Conservation (phyloP, 129 eudicot species). For the Silybum marianum region DNA sequence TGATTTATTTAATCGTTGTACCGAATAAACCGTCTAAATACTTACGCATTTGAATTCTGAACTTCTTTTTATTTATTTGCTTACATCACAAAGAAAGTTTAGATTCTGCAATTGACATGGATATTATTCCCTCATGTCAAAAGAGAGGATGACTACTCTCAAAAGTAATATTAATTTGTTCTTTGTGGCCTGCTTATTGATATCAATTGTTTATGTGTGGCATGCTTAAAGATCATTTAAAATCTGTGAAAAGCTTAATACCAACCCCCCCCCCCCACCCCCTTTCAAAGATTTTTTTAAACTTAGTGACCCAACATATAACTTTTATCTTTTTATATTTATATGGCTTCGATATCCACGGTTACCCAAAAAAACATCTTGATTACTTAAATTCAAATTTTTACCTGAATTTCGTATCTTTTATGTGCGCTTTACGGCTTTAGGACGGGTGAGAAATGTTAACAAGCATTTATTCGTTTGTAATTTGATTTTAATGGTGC, state of each 20-base stretch:
- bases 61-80: neutral
- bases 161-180: neutral
- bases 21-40: neutral
- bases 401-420: conserved; percentile 13
- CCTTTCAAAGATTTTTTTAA: conserved; percentile 1
- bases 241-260: conserved; percentile 17
- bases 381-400: neutral
- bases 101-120: conserved; percentile 22
- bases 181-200: neutral
- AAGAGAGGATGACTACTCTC: conserved; percentile 13
- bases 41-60: neutral
- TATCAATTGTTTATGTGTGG: conserved; percentile 18
- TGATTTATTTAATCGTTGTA: neutral
- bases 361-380: neutral
- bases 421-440: too few relatives aligned
- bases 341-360: neutral
- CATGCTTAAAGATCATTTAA: conserved; percentile 19
- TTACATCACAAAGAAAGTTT: conserved; percentile 18
- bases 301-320: conserved; percentile 6
- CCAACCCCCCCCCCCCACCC: neutral
- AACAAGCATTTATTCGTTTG: neutral
- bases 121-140: conserved; percentile 21
- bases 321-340: neutral
- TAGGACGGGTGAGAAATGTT: too few relatives aligned
- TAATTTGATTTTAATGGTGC: neutral